Percentiles rank a stretch among this genome's conserved stretches.
Conservation (phyloP, 768 basidiomycete genomes). For the Termitomyces sp. region DNA sequence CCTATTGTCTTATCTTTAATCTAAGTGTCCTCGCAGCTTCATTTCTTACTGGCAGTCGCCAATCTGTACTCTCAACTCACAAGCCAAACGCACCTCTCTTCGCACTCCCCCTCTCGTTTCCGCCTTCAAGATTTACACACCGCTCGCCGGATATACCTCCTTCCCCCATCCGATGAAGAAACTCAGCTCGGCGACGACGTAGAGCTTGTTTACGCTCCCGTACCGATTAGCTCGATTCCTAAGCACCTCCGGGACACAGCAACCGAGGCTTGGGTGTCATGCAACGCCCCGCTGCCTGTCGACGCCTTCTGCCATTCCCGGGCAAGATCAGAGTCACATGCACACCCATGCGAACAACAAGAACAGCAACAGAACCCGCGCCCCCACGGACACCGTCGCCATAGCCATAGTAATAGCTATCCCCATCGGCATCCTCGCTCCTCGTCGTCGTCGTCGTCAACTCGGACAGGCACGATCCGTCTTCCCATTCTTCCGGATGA, state of each 20-base stretch:
- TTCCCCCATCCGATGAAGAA: constrained; percentile 32
- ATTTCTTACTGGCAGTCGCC: constrained; percentile 71
- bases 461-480: constrained; percentile 35
- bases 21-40: constrained; percentile 42
- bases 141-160: constrained; percentile 61
- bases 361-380: constrained; percentile 17
- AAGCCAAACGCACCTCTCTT: constrained; percentile 24
- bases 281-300: constrained; percentile 18
- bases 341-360: constrained; percentile 14
- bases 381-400: constrained; percentile 25
- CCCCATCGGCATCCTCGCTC: constrained; percentile 20
- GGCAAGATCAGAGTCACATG: constrained; percentile 18
- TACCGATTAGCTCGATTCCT: constrained; percentile 54
- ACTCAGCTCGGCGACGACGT: constrained; percentile 16
- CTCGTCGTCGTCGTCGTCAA: constrained; percentile 18
- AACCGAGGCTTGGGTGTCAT: constrained; percentile 67
- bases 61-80: constrained; percentile 57
- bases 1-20: constrained; percentile 6
- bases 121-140: constrained; percentile 18
- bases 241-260: constrained; percentile 46
- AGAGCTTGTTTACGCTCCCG: constrained; percentile 66
- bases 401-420: constrained; percentile 22
- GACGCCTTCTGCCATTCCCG: constrained; percentile 11
- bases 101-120: constrained; percentile 17
- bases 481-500: constrained; percentile 44